Conservation (phyloP, 176 grass and related monocot genomes). For the Cenchrus americanus region DNA sequence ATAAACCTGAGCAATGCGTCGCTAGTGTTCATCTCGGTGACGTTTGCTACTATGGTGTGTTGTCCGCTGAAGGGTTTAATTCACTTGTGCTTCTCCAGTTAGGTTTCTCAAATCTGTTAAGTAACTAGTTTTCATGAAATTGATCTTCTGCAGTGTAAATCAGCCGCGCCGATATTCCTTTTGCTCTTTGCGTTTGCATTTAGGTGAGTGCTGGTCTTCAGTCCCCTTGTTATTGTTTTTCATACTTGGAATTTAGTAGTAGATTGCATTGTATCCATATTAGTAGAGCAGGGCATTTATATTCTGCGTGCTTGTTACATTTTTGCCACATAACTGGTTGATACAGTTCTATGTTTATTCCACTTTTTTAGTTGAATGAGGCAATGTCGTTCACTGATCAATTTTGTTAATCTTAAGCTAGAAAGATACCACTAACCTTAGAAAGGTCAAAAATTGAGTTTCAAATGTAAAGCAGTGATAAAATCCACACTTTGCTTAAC, state of each 20-base stretch:
- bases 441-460: not conserved
- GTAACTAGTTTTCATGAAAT: slow-evolving; percentile 34
- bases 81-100: not conserved
- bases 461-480: not conserved
- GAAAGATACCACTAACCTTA: not conserved
- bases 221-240: not conserved
- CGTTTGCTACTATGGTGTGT: slow-evolving; percentile 98
- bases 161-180: slow-evolving; percentile 94
- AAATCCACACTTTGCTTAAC: not conserved
- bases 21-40: slow-evolving; percentile 97
- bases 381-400: not conserved
- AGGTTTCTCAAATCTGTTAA: slow-evolving; percentile 1
- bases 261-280: slow-evolving; percentile 5
- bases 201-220: slow-evolving; percentile 63
- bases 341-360: not conserved
- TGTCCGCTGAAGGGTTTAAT: not conserved
- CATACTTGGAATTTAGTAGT: slow-evolving; percentile 1
- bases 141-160: slow-evolving; percentile 93
- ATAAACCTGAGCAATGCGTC: slow-evolving; percentile 99
- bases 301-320: not conserved
- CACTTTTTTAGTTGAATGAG: slow-evolving; percentile 2
- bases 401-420: not conserved
- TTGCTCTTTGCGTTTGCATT: slow-evolving; percentile 97
- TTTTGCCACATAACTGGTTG: not conserved
- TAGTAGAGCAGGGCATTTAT: not conserved